A percentile compares a stretch with the other conserved stretches of the same genome.
Evolutionary conservation across 768 basidiomycete genomes (phyloP).

Genomic region (Naganishia onofrii): DNA sequence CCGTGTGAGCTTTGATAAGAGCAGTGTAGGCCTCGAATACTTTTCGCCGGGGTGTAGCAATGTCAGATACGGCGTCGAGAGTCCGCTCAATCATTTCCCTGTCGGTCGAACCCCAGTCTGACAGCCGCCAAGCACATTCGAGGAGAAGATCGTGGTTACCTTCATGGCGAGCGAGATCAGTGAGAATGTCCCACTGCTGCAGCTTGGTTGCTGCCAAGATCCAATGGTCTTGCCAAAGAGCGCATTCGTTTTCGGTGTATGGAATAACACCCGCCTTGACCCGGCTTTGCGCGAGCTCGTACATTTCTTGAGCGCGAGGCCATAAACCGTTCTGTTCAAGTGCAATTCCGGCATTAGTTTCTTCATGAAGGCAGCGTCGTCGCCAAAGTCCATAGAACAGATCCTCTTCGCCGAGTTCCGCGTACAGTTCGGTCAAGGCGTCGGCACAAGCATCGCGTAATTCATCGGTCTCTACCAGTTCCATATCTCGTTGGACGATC

Average conservation of each 20-base stretch:
- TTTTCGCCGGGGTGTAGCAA: conserved; percentile 87
- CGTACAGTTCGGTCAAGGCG: conserved; percentile 89
- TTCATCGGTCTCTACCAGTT: conserved; percentile 71
- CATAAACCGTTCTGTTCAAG: conserved; percentile 98
- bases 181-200: conserved; percentile 93
- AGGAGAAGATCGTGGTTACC: conserved; percentile 86
- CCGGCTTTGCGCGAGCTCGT: conserved; percentile 85
- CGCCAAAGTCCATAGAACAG: conserved; percentile 96
- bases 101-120: conserved; percentile 73
- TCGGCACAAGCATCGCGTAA: conserved; percentile 81
- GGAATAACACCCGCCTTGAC: conserved; percentile 76
- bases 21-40: conserved; percentile 96
- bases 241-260: conserved; percentile 92
- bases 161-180: conserved; percentile 84
- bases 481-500: conserved; percentile 75
- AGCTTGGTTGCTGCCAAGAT: conserved; percentile 90
- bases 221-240: conserved; percentile 99
- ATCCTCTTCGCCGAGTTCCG: conserved; percentile 93
- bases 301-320: conserved; percentile 81
- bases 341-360: conserved; percentile 78
- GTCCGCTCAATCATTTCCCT: conserved; percentile 71
- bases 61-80: conserved; percentile 74
- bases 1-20: conserved; percentile 76
- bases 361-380: conserved; percentile 76
- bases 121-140: conserved; percentile 91